Evolutionary conservation across 2,329 filamentous ascomycete species (phyloP).

Genomic region (Beauveria bassiana): DNA sequence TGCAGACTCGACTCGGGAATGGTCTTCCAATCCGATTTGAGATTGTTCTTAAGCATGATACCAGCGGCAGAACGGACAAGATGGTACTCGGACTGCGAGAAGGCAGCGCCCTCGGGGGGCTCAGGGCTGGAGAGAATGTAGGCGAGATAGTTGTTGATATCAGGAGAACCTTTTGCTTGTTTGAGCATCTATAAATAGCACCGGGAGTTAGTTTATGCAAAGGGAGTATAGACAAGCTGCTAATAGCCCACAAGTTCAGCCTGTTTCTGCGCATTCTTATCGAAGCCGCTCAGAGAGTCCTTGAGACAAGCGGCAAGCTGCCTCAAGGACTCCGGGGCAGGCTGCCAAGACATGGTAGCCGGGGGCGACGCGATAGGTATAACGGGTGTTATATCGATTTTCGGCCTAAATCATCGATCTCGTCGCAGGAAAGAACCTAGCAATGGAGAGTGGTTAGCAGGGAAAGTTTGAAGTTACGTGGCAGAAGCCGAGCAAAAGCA

Average conservation of each 20-base stretch:
- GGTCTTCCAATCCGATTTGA: constrained; percentile 65
- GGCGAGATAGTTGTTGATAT: constrained; percentile 95
- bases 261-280: constrained; percentile 75
- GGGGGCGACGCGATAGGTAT: not conserved
- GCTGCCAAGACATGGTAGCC: constrained; percentile 81
- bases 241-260: constrained; percentile 65
- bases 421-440: constrained; percentile 12
- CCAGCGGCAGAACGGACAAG: constrained; percentile 79
- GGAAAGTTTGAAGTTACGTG: not conserved
- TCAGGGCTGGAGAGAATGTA: constrained; percentile 74
- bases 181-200: constrained; percentile 66
- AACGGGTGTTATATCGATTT: not conserved
- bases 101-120: constrained; percentile 51
- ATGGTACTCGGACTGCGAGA: constrained; percentile 56
- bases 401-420: constrained; percentile 6
- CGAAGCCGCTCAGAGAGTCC: constrained; percentile 82
- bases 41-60: constrained; percentile 93
- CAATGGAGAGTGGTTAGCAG: not conserved
- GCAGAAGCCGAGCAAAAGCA: not conserved
- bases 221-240: constrained; percentile 2
- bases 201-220: constrained; percentile 17
- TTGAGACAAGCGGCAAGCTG: constrained; percentile 84
- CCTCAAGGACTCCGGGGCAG: constrained; percentile 74
- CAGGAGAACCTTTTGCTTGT: constrained; percentile 79
- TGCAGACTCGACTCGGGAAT: constrained; percentile 66